phyloP scores from a whole-genome alignment of 2,329 filamentous ascomycete species.

The Metarhizium humberi region DNA sequence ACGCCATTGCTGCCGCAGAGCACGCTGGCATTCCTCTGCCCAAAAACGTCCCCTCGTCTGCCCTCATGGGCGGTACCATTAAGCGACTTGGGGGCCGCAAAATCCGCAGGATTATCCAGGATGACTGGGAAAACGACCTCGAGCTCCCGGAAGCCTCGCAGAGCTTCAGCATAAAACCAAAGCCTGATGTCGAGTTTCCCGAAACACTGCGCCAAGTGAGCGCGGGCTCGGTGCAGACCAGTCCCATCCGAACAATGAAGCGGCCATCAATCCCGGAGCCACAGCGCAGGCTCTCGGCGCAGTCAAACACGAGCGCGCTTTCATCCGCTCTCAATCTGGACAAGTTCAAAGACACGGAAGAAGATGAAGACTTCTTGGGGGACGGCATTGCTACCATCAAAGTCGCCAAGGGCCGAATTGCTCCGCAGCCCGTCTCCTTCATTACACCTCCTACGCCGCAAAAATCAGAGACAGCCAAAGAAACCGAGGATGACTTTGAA shows the following conservation, averaged over 20 bases:
- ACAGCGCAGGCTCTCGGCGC: slow-evolving; percentile 20
- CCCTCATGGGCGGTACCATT: slow-evolving; percentile 85
- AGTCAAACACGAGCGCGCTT: slow-evolving; percentile 25
- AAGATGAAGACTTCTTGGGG: slow-evolving; percentile 54
- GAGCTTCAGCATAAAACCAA: slow-evolving; percentile 55
- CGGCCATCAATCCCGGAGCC: slow-evolving; percentile 14
- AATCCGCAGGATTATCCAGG: slow-evolving; percentile 61
- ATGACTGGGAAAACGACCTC: slow-evolving; percentile 75
- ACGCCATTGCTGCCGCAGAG: slow-evolving; percentile 81
- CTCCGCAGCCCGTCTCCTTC: slow-evolving; percentile 40
- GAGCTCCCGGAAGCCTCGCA: slow-evolving; percentile 54
- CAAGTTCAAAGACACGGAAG: slow-evolving; percentile 53
- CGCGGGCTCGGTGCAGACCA: slow-evolving; percentile 40
- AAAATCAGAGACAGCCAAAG: slow-evolving; percentile 26
- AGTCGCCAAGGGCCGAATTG: slow-evolving; percentile 48
- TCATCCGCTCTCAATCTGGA: slow-evolving; percentile 48
- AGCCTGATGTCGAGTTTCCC: slow-evolving; percentile 53
- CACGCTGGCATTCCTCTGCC: slow-evolving; percentile 89
- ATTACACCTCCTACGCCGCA: slow-evolving; percentile 47
- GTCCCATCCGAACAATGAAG: slow-evolving; percentile 36
- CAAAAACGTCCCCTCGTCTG: slow-evolving; percentile 75
- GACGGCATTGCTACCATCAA: slow-evolving; percentile 60
- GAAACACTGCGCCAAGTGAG: slow-evolving; percentile 61
- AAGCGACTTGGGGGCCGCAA: slow-evolving; percentile 75
- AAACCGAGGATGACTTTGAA: slow-evolving; percentile 59